Evolutionary conservation across 345 rosid genomes (phyloP).

Genomic region (Anacardium occidentale): DNA sequence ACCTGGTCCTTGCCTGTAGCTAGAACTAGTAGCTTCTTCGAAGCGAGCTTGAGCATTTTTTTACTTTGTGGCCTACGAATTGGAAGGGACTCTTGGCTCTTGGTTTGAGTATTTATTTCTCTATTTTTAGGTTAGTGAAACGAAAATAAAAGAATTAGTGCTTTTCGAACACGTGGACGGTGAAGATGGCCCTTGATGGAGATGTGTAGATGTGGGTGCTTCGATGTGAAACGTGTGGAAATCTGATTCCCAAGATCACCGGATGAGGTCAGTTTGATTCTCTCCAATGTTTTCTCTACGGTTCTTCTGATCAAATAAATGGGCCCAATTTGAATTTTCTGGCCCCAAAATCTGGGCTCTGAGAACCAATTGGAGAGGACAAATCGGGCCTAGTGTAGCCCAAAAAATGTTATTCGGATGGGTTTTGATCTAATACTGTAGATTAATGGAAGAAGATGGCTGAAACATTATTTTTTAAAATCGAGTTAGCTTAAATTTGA

Average conservation of each 20-base stretch:
- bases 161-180: conserved; percentile 33
- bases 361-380: neutral
- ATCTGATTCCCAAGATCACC: neutral
- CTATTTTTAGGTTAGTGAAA: too few relatives aligned
- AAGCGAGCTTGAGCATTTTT: conserved; percentile 50
- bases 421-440: neutral
- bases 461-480: too few relatives aligned
- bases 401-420: neutral
- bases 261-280: neutral
- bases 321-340: neutral
- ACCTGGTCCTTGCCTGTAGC: conserved; percentile 31
- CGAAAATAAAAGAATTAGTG: neutral
- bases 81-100: too few relatives aligned
- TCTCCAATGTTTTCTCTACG: neutral
- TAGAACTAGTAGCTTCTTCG: conserved; percentile 46
- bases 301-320: neutral
- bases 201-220: neutral
- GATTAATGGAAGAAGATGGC: too few relatives aligned
- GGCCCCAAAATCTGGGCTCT: neutral
- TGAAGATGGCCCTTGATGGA: conserved; percentile 4
- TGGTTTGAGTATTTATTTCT: too few relatives aligned
- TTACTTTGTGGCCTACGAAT: too few relatives aligned
- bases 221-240: neutral
- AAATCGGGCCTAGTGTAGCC: neutral
- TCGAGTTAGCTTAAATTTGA: too few relatives aligned